These are phyloP conservation scores for Diaporthe citriasiana DNA, from an alignment of 2,329 filamentous ascomycete genomes.

Conservation along the genomic window DNA sequence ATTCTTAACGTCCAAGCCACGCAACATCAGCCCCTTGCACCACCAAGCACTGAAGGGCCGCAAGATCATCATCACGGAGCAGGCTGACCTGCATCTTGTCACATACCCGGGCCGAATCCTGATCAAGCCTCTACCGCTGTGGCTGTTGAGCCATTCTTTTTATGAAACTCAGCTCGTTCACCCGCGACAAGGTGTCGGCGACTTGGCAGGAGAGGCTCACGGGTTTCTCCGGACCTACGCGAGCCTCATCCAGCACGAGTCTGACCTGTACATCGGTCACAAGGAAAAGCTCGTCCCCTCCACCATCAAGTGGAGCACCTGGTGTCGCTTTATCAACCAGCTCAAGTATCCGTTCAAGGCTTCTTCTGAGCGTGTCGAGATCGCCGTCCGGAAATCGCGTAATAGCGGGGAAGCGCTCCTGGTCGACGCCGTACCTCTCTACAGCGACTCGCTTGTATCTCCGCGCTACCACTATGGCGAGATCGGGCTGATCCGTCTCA, in stretches of 20 bases:
- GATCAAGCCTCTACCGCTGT: background rate
- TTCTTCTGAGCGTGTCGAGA: background rate
- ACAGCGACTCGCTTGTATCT: background rate
- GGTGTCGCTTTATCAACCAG: background rate
- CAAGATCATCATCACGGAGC: constrained; percentile 1
- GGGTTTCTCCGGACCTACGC: constrained; percentile 6
- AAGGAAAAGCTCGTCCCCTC: background rate
- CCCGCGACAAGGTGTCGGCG: background rate
- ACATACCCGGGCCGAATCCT: background rate
- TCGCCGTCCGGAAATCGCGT: background rate
- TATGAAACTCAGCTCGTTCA: background rate
- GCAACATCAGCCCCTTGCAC: constrained; percentile 12
- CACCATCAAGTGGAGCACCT: background rate
- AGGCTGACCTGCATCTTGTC: constrained; percentile 13
- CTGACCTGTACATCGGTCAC: background rate
- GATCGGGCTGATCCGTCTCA: constrained; percentile 43
- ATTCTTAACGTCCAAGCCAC: background rate
- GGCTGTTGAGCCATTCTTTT: background rate
- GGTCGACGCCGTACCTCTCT: background rate
- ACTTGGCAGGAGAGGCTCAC: background rate
- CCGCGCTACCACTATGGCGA: constrained; percentile 38
- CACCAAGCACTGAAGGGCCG: background rate
- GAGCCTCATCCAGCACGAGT: background rate
- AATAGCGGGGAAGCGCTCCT: background rate
- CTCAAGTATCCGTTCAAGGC: background rate